phyloP scores from a whole-genome alignment of 139 green algal species.

The Trebouxia sp. region DNA sequence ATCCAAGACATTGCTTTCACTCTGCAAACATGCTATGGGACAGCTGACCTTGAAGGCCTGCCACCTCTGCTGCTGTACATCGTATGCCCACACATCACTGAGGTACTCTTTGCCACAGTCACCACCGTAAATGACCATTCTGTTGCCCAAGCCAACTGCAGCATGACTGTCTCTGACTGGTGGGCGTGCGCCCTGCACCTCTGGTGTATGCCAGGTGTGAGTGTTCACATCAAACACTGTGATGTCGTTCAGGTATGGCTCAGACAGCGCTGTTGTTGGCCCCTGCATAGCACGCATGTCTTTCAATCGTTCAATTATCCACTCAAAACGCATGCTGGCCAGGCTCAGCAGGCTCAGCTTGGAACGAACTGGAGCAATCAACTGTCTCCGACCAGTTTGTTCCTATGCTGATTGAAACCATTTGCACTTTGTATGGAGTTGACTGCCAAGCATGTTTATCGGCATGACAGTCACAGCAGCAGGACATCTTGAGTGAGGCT shows the following conservation, averaged over 20 bases:
- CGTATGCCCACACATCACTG: slow-evolving; percentile 14
- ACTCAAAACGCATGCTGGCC: neutral
- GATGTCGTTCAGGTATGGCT: slow-evolving; percentile 23
- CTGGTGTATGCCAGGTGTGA: slow-evolving; percentile 17
- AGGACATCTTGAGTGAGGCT: too few relatives aligned
- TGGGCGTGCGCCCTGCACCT: neutral
- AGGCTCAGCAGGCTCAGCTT: too few relatives aligned
- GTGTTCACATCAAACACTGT: slow-evolving; percentile 10
- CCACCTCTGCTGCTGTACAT: neutral
- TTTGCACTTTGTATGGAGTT: too few relatives aligned
- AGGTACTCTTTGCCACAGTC: slow-evolving; percentile 22
- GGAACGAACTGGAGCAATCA: too few relatives aligned
- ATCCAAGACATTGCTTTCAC: too few relatives aligned
- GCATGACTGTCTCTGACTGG: slow-evolving; percentile 22
- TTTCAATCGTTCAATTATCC: neutral
- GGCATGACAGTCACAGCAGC: too few relatives aligned
- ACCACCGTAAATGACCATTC: slow-evolving; percentile 16
- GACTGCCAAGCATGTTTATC: too few relatives aligned
- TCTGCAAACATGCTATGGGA: too few relatives aligned
- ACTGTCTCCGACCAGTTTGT: too few relatives aligned
- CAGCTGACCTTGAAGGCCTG: slow-evolving; percentile 7
- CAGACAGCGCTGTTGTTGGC: slow-evolving; percentile 13
- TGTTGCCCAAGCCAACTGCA: neutral
- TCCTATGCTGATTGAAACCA: too few relatives aligned
- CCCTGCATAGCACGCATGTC: neutral